phyloP scores from a whole-genome alignment of 768 basidiomycete species.

The Collybia sordida region DNA sequence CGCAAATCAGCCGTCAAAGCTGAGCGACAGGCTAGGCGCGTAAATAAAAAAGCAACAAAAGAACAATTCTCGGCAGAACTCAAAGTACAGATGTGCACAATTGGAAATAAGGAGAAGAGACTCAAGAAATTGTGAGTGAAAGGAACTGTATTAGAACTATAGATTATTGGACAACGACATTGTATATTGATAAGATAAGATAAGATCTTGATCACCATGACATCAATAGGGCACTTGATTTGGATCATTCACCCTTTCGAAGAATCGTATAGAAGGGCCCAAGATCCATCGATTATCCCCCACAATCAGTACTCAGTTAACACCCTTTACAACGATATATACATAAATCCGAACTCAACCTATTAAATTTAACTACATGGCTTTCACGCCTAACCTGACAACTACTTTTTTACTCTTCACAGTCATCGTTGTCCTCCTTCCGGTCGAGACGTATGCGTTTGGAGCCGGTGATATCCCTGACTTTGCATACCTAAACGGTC shows the following conservation, averaged over 20 bases:
- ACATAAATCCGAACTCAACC: not conserved
- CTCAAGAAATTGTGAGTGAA: conserved; percentile 42
- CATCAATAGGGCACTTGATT: too few species aligned
- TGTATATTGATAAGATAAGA: conserved; percentile 15
- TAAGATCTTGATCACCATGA: conserved; percentile 10
- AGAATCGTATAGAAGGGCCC: not conserved
- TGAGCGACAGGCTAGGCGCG: conserved; percentile 61
- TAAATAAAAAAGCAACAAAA: conserved; percentile 65
- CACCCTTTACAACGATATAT: conserved; percentile 4
- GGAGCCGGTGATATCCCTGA: conserved; percentile 73
- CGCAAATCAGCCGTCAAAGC: conserved; percentile 71
- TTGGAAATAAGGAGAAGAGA: conserved; percentile 44
- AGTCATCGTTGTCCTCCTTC: conserved; percentile 40
- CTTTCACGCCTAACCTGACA: conserved; percentile 24
- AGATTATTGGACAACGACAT: too few species aligned
- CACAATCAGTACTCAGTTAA: conserved; percentile 8
- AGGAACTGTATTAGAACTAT: not conserved
- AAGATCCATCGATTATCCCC: conserved; percentile 3
- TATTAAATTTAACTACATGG: conserved; percentile 15
- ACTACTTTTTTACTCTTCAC: conserved; percentile 34
- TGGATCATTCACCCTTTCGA: conserved; percentile 8
- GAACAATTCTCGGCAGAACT: conserved; percentile 65
- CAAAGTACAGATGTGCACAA: conserved; percentile 55
- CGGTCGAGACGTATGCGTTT: conserved; percentile 47
- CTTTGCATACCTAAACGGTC: conserved; percentile 65